Evolutionary conservation across 192 early-diverging fungal genomes (phyloP).

Genomic region (Geosiphon pyriformis): DNA sequence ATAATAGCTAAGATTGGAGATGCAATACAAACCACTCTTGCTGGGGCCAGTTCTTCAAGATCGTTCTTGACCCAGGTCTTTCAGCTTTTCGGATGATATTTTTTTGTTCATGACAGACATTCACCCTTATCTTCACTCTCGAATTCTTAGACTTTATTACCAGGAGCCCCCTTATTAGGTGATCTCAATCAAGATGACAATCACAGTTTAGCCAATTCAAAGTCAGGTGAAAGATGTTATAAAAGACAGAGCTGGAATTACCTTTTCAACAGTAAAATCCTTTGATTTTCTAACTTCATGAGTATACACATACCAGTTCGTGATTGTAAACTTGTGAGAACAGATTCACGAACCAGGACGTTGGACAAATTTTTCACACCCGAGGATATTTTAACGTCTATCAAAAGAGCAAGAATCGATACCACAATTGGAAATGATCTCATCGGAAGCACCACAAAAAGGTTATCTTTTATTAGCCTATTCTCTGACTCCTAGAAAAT

Average conservation of each 20-base stretch:
- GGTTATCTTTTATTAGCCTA: not conserved
- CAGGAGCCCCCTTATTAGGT: constrained; percentile 20
- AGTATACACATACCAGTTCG: constrained; percentile 10
- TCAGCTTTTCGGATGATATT: not conserved
- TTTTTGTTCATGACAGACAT: not conserved
- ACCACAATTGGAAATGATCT: not conserved
- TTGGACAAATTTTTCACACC: constrained; percentile 47
- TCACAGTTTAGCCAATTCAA: not conserved
- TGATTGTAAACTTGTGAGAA: constrained; percentile 79
- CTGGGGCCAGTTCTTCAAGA: constrained; percentile 64
- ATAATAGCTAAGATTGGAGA: constrained; percentile 68
- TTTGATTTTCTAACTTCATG: not conserved
- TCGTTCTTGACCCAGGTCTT: constrained; percentile 66
- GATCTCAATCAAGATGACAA: not conserved
- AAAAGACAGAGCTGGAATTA: not conserved
- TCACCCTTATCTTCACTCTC: not conserved
- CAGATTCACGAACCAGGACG: constrained; percentile 74
- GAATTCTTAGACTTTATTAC: constrained; percentile 27
- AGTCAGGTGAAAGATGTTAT: not conserved
- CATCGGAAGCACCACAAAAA: not conserved
- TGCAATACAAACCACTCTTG: constrained; percentile 61
- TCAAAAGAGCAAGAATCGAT: not conserved
- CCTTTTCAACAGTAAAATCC: not conserved
- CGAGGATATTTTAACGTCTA: not conserved
- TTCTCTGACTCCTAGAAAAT: too few species aligned